phyloP scores from a whole-genome alignment of 2,329 filamentous ascomycete species.

The Pyrenophora teres region DNA sequence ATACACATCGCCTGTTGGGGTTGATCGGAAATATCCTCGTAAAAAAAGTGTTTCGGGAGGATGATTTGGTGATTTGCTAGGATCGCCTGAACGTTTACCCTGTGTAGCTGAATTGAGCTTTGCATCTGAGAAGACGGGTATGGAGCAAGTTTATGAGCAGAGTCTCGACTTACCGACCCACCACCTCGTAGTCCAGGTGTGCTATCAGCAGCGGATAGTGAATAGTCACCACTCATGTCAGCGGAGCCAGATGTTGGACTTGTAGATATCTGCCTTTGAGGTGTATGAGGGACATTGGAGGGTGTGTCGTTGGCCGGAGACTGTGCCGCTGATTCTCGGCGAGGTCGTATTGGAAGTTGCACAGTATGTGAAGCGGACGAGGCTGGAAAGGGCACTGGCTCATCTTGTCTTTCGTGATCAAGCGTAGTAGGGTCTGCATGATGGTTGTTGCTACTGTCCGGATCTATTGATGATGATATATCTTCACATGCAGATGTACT shows the following conservation, averaged over 20 bases:
- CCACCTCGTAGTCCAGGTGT: constrained; percentile 23
- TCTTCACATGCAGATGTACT: constrained; percentile 1
- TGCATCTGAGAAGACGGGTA: constrained; percentile 24
- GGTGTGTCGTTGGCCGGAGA: constrained; percentile 6
- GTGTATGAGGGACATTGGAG: constrained; percentile 12
- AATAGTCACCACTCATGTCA: constrained; percentile 10
- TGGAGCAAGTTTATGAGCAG: constrained; percentile 10
- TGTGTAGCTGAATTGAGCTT: constrained; percentile 16
- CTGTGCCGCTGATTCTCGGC: not conserved
- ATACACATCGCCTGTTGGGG: constrained; percentile 1
- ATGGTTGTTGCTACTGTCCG: constrained; percentile 6
- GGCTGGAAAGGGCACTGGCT: not conserved
- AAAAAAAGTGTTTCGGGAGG: constrained; percentile 2
- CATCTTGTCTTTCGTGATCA: constrained; percentile 2
- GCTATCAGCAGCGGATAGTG: constrained; percentile 14
- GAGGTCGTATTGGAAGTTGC: constrained; percentile 30
- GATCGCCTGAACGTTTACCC: not conserved
- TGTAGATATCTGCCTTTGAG: constrained; percentile 8
- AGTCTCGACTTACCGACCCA: constrained; percentile 7
- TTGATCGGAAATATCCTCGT: constrained; percentile 13
- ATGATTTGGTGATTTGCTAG: constrained; percentile 1
- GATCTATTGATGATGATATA: not conserved
- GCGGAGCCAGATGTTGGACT: constrained; percentile 10
- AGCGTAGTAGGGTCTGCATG: not conserved
- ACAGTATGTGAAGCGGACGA: constrained; percentile 10